phyloP scores from a whole-genome alignment of 1,284 basidiomycete genomes.

The Cryptococcus sp. region DNA sequence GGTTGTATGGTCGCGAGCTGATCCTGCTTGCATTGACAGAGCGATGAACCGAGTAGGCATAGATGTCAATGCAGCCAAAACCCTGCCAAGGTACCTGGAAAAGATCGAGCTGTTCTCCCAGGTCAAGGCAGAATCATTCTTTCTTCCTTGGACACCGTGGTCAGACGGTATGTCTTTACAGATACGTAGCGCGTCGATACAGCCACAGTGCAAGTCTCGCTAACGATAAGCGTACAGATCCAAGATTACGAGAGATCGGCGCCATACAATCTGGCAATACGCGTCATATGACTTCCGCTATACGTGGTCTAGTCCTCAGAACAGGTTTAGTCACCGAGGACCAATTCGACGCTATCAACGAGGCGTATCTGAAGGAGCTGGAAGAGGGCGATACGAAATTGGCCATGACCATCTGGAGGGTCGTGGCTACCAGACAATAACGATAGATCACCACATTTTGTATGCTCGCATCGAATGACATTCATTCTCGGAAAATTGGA shows the following conservation, averaged over 20 bases:
- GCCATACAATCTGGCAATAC: slow-evolving; percentile 4
- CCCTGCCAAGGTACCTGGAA: background rate
- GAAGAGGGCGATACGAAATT: background rate
- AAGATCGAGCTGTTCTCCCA: background rate
- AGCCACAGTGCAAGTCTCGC: too few relatives aligned
- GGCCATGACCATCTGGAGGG: slow-evolving; percentile 8
- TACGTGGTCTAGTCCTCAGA: slow-evolving; percentile 1
- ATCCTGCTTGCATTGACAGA: background rate
- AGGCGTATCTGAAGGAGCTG: slow-evolving; percentile 4
- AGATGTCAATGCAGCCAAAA: background rate
- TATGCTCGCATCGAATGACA: too few relatives aligned
- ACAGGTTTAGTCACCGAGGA: background rate
- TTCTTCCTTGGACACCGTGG: slow-evolving; percentile 4
- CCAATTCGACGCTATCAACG: slow-evolving; percentile 1
- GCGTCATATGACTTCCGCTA: slow-evolving; percentile 1
- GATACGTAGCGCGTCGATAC: background rate
- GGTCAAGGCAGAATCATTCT: background rate
- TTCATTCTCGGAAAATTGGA: too few relatives aligned
- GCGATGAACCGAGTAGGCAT: slow-evolving; percentile 1
- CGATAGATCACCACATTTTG: too few relatives aligned
- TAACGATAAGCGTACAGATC: background rate
- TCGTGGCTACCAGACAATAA: slow-evolving; percentile 4
- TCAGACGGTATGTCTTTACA: slow-evolving; percentile 4
- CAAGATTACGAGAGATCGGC: slow-evolving; percentile 5
- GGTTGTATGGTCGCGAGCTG: too few relatives aligned